Conservation (phyloP, 805 yeast genomes). For the Candida argentea region DNA sequence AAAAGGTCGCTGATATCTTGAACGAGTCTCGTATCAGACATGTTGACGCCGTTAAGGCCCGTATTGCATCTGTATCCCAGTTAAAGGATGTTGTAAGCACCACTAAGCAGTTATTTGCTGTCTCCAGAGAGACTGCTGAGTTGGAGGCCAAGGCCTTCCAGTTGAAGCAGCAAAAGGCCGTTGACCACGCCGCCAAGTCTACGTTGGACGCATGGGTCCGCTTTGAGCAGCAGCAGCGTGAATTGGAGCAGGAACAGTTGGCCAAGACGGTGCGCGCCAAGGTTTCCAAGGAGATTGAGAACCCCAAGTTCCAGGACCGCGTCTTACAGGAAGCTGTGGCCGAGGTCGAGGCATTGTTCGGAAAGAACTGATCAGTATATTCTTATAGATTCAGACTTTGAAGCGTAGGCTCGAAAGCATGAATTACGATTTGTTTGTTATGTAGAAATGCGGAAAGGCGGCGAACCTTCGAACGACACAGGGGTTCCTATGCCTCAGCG, state of each 20-base stretch:
- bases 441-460: too few relatives aligned
- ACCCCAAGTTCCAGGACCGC: conserved; percentile 89
- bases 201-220: conserved; percentile 99
- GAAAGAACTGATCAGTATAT: conserved; percentile 23
- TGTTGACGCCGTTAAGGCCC: conserved; percentile 83
- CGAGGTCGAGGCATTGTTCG: conserved; percentile 82
- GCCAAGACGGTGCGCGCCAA: conserved; percentile 78
- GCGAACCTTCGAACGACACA: too few relatives aligned
- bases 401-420: too few relatives aligned
- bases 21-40: conserved; percentile 85
- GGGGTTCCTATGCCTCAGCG: too few relatives aligned
- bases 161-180: conserved; percentile 81
- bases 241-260: conserved; percentile 88
- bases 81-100: conserved; percentile 86
- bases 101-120: conserved; percentile 84
- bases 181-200: conserved; percentile 84
- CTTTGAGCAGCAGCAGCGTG: conserved; percentile 94
- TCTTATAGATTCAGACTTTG: conserved; percentile 2
- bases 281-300: conserved; percentile 74
- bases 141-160: conserved; percentile 92
- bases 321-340: conserved; percentile 84
- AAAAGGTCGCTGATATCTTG: conserved; percentile 70
- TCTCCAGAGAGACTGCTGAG: conserved; percentile 94
- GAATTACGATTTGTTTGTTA: too few relatives aligned
- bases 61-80: conserved; percentile 81